phyloP scores from a whole-genome alignment of 164 flowering plant genomes.

The Chloranthus sessilifolius region DNA sequence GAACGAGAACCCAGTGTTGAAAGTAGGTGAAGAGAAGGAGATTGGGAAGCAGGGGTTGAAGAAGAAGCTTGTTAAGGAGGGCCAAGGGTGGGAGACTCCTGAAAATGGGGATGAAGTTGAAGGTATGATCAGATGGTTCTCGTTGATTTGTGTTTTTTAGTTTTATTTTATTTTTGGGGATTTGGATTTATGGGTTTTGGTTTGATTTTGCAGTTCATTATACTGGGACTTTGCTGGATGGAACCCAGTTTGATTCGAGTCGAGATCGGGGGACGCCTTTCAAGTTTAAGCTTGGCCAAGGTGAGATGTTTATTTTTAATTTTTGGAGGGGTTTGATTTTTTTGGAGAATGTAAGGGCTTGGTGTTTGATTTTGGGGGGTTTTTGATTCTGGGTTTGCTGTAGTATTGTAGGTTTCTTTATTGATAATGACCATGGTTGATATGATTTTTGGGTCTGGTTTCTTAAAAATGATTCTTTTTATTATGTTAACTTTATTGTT shows the following conservation, averaged over 20 bases:
- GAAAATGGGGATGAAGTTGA: conserved; percentile 85
- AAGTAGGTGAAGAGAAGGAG: conserved; percentile 94
- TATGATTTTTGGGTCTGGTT: too few species aligned
- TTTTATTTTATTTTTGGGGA: neutral
- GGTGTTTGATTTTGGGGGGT: neutral
- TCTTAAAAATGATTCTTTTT: too few species aligned
- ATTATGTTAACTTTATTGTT: too few species aligned
- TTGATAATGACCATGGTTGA: neutral
- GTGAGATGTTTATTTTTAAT: conserved; percentile 20
- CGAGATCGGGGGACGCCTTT: conserved; percentile 76
- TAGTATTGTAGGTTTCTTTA: too few species aligned
- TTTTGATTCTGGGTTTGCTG: neutral
- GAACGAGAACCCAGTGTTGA: conserved; percentile 40
- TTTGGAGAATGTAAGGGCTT: too few species aligned
- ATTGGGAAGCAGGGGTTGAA: conserved; percentile 74
- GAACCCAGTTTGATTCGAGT: conserved; percentile 90
- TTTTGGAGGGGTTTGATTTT: neutral
- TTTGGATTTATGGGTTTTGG: conserved; percentile 7
- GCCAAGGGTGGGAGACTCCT: conserved; percentile 80
- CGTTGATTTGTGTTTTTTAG: neutral
- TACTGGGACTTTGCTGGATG: conserved; percentile 91
- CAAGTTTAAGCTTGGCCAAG: conserved; percentile 93
- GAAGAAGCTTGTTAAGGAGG: conserved; percentile 89
- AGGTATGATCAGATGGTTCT: conserved; percentile 55
- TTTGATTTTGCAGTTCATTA: conserved; percentile 62